These are phyloP conservation scores for Vigna reflexopilosa DNA, from an alignment of 306 rosid genomes.

Conservation along the genomic window DNA sequence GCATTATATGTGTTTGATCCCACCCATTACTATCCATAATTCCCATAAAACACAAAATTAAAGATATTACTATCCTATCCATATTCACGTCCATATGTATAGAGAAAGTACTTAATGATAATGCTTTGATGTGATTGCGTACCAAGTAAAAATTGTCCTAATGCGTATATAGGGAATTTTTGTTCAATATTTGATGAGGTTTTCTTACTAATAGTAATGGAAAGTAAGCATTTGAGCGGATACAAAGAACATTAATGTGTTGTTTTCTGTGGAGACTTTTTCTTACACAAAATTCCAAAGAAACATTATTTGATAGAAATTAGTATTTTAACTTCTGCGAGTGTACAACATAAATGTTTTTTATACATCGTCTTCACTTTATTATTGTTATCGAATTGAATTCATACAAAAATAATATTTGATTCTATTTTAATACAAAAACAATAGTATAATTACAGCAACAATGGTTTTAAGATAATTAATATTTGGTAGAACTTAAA, in stretches of 20 bases:
- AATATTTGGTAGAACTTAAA: too few relatives aligned
- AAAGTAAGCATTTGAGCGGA: slow-evolving; percentile 1
- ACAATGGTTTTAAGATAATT: too few relatives aligned
- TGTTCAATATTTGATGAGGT: not conserved
- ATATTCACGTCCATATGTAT: slow-evolving; percentile 34
- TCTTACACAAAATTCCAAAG: not conserved
- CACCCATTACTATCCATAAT: too few relatives aligned
- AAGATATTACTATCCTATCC: slow-evolving; percentile 28
- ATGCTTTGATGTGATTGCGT: not conserved
- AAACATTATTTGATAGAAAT: not conserved
- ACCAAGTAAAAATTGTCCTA: not conserved
- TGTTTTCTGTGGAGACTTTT: not conserved
- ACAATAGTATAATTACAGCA: not conserved
- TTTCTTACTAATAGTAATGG: too few relatives aligned
- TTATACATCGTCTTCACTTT: not conserved
- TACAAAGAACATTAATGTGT: not conserved
- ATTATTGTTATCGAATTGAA: not conserved
- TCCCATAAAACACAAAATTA: slow-evolving; percentile 27
- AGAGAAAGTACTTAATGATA: not conserved
- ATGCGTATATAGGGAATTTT: not conserved
- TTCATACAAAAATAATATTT: not conserved
- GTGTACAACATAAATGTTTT: not conserved
- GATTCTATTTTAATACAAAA: not conserved
- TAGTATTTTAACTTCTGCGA: too few relatives aligned
- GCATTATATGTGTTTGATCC: too few relatives aligned